Evolutionary conservation across 2,329 filamentous ascomycete species (phyloP).

Genomic region (Canariomyces notabilis): DNA sequence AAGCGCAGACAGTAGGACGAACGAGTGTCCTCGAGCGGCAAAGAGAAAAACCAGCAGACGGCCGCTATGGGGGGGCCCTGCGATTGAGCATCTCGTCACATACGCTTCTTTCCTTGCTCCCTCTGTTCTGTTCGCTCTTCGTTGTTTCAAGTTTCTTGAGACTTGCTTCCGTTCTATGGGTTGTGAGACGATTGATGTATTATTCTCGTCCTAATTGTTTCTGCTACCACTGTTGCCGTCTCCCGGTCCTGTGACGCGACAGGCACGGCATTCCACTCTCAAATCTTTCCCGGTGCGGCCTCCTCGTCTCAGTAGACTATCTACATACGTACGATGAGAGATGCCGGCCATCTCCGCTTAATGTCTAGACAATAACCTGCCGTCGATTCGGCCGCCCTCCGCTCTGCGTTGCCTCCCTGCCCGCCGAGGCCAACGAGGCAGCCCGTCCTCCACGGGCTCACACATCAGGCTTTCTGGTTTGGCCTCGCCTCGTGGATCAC

Average conservation of each 20-base stretch:
- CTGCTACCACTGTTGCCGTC: constrained; percentile 2
- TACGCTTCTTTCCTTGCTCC: constrained; percentile 4
- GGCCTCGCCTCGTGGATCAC: neutral
- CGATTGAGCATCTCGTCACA: constrained; percentile 1
- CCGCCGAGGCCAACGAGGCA: constrained; percentile 18
- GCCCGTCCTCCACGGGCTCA: constrained; percentile 6
- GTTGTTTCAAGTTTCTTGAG: constrained; percentile 24
- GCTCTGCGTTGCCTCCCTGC: constrained; percentile 4
- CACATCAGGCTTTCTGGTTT: constrained; percentile 9
- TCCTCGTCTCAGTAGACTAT: constrained; percentile 8
- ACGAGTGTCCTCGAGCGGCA: constrained; percentile 4
- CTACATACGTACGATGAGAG: constrained; percentile 18
- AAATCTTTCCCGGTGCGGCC: constrained; percentile 16
- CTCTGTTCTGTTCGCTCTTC: constrained; percentile 12
- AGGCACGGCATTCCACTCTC: constrained; percentile 15
- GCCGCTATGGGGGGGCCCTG: constrained; percentile 1
- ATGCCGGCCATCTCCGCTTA: constrained; percentile 28
- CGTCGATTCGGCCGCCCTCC: constrained; percentile 6
- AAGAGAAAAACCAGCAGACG: neutral
- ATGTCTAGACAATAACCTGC: constrained; percentile 22
- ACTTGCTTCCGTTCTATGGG: constrained; percentile 1
- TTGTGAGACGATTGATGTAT: constrained; percentile 5
- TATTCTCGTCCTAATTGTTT: constrained; percentile 2
- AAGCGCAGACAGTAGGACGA: constrained; percentile 10
- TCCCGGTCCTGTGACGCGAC: neutral